Conservation (phyloP, 169 alveolate species). For the Eimeria falciformis region DNA sequence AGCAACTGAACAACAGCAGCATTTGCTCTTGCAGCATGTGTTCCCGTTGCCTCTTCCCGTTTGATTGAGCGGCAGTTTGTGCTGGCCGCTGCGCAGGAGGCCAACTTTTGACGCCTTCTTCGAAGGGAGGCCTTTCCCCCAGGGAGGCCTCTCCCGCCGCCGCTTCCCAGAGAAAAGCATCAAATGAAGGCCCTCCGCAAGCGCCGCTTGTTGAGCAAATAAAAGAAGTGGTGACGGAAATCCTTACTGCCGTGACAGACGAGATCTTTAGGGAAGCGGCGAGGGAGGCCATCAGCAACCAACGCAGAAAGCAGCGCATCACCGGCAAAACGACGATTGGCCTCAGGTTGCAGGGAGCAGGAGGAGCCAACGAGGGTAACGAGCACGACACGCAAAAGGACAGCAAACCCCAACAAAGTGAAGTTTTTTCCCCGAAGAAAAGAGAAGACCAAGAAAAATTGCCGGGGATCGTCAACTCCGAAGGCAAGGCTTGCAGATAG, state of each 20-base stretch:
- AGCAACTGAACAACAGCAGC: neutral
- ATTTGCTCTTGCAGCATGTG: neutral
- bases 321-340: slow-evolving; percentile 69
- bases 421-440: neutral
- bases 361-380: neutral
- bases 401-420: neutral
- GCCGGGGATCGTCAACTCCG: neutral
- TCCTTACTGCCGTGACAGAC: slow-evolving; percentile 65
- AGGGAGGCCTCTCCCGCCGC: slow-evolving; percentile 11
- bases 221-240: slow-evolving; percentile 69
- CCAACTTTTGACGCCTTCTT: slow-evolving; percentile 12
- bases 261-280: slow-evolving; percentile 66
- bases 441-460: neutral
- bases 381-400: too few relatives aligned
- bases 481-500: neutral
- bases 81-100: neutral
- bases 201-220: slow-evolving; percentile 57
- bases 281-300: slow-evolving; percentile 71
- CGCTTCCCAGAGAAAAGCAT: neutral
- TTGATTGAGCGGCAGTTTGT: neutral
- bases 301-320: slow-evolving; percentile 68
- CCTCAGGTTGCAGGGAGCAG: slow-evolving; percentile 30
- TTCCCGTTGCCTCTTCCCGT: neutral
- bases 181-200: neutral
- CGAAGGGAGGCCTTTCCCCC: slow-evolving; percentile 6